Evolutionary conservation across 306 rosid genomes (phyloP).

Genomic region (Cicer judaicum): DNA sequence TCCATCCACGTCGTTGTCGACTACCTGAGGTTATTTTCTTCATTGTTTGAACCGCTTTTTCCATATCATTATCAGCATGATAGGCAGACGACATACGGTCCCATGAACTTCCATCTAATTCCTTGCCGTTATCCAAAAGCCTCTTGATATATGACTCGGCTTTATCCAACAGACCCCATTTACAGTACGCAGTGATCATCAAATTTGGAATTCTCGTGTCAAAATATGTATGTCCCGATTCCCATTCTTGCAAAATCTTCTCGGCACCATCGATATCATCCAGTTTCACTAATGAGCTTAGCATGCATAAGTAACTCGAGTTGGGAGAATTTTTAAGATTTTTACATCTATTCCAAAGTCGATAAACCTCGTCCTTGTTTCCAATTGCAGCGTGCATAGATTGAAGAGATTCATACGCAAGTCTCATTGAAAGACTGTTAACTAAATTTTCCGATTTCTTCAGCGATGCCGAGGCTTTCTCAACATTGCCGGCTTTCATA

Average conservation of each 20-base stretch:
- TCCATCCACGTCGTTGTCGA: slow-evolving; percentile 45
- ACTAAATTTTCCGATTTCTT: slow-evolving; percentile 56
- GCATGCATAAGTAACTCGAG: slow-evolving; percentile 58
- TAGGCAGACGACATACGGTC: slow-evolving; percentile 57
- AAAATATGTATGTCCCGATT: slow-evolving; percentile 47
- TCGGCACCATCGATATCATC: slow-evolving; percentile 71
- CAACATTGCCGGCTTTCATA: slow-evolving; percentile 55
- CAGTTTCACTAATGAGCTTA: slow-evolving; percentile 68
- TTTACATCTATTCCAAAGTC: slow-evolving; percentile 63
- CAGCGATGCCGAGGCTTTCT: slow-evolving; percentile 52
- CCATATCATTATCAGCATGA: slow-evolving; percentile 50
- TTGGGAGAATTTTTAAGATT: slow-evolving; percentile 18
- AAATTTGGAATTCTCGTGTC: slow-evolving; percentile 62
- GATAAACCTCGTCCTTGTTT: slow-evolving; percentile 64
- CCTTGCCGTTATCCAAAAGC: slow-evolving; percentile 60
- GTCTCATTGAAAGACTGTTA: slow-evolving; percentile 20
- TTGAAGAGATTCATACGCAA: slow-evolving; percentile 57
- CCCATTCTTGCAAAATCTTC: slow-evolving; percentile 71
- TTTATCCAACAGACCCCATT: slow-evolving; percentile 57
- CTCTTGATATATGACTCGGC: slow-evolving; percentile 55
- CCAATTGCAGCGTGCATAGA: slow-evolving; percentile 56
- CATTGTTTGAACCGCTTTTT: slow-evolving; percentile 62
- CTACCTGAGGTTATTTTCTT: slow-evolving; percentile 51
- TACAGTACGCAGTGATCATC: slow-evolving; percentile 65
- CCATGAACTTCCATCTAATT: slow-evolving; percentile 56